A percentile compares a stretch with the other conserved stretches of the same genome.
phyloP scores from a whole-genome alignment of 305 asterid genomes.

The Caryopteris hybrid region DNA sequence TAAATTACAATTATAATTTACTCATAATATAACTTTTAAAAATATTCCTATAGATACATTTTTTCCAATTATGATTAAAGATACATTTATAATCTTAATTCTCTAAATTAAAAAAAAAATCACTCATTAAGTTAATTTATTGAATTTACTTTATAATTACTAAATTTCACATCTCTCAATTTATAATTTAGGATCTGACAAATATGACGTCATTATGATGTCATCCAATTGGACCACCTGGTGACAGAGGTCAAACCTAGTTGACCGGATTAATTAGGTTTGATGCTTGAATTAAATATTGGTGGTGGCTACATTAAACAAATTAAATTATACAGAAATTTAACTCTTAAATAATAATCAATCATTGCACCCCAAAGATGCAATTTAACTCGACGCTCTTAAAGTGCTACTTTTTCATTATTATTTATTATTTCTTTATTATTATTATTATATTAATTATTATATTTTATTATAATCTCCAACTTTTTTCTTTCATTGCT shows the following conservation, averaged over 20 bases:
- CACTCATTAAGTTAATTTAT: too few relatives aligned
- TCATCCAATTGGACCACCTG: slow-evolving; percentile 5
- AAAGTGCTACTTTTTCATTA: too few relatives aligned
- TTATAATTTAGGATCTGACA: not conserved
- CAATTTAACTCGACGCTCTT: slow-evolving; percentile 50
- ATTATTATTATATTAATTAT: too few relatives aligned
- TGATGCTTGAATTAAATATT: slow-evolving; percentile 17
- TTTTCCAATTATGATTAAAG: too few relatives aligned
- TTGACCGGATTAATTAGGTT: not conserved
- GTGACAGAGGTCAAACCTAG: slow-evolving; percentile 12
- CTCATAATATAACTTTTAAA: too few relatives aligned
- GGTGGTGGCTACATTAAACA: not conserved
- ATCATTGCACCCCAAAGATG: slow-evolving; percentile 67
- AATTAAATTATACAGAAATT: slow-evolving; percentile 4
- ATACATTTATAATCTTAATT: too few relatives aligned
- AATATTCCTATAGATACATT: too few relatives aligned
- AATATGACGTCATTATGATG: slow-evolving; percentile 12
- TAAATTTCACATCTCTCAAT: not conserved
- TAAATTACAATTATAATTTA: too few relatives aligned
- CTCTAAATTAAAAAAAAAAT: too few relatives aligned
- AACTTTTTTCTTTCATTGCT: slow-evolving; percentile 24
- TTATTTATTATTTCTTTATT: not conserved
- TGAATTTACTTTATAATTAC: too few relatives aligned
- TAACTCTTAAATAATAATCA: slow-evolving; percentile 29
- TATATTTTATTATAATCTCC: slow-evolving; percentile 25